phyloP scores from a whole-genome alignment of 1,284 basidiomycete species.

The Fomes fomentarius region DNA sequence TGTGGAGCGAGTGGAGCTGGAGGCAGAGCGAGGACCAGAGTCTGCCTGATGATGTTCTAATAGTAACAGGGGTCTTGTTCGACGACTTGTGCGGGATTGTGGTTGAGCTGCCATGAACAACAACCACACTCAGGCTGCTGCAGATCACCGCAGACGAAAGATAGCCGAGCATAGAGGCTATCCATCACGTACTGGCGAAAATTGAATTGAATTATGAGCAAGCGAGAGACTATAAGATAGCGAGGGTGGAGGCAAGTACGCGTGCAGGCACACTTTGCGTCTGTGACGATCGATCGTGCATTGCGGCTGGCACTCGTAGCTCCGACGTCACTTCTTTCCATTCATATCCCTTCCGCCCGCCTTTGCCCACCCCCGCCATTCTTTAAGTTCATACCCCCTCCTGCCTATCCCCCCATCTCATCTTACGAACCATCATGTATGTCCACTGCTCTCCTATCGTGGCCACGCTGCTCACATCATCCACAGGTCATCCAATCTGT shows the following conservation, averaged over 20 bases:
- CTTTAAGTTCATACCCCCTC: constrained; percentile 12
- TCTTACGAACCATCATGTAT: constrained; percentile 17
- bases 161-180: background rate
- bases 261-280: constrained; percentile 18
- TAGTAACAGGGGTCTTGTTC: no score
- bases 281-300: constrained; percentile 22
- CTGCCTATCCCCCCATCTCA: background rate
- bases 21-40: no score
- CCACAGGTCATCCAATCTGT: constrained; percentile 13
- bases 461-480: background rate
- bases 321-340: constrained; percentile 20
- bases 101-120: no score
- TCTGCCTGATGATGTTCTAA: no score
- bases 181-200: background rate
- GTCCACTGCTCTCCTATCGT: background rate
- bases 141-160: background rate
- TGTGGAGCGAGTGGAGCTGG: no score
- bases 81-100: no score
- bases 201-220: background rate
- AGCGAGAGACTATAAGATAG: constrained; percentile 3
- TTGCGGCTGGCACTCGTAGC: constrained; percentile 18
- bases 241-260: background rate
- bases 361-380: constrained; percentile 4
- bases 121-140: no score
- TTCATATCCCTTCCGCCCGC: constrained; percentile 16